These are phyloP conservation scores for Phytopythium mirpurense DNA, from an alignment of 352 stramenopile species.

Conservation along the genomic window DNA sequence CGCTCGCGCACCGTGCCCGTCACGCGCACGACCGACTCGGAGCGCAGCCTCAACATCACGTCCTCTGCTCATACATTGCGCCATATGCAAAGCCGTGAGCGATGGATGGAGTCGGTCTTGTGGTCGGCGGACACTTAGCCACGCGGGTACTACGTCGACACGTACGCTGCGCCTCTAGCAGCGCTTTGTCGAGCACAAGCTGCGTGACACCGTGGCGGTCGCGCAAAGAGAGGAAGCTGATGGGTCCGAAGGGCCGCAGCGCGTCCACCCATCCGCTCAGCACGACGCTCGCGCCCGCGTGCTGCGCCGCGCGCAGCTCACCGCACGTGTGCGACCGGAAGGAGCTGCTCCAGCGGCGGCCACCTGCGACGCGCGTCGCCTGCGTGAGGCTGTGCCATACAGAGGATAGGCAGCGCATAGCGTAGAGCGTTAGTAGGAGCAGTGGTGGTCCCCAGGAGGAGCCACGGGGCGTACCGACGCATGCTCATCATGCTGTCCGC, in stretches of 20 bases:
- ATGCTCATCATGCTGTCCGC: background rate
- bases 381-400: constrained; percentile 14
- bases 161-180: constrained; percentile 33
- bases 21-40: constrained; percentile 69
- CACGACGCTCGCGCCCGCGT: constrained; percentile 50
- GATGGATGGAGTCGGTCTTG: background rate
- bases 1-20: constrained; percentile 53
- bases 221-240: constrained; percentile 79
- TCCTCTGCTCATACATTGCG: constrained; percentile 14
- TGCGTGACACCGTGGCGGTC: constrained; percentile 79
- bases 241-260: constrained; percentile 64
- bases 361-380: constrained; percentile 3
- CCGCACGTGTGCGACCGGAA: constrained; percentile 77
- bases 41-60: constrained; percentile 46
- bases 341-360: constrained; percentile 18
- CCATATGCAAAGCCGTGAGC: background rate
- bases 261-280: constrained; percentile 81
- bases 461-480: background rate
- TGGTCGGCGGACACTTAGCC: background rate
- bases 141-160: background rate
- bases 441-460: background rate
- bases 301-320: constrained; percentile 40
- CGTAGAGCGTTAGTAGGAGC: background rate
- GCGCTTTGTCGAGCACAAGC: constrained; percentile 66
- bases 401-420: background rate